Conservation (phyloP, 768 basidiomycete genomes). For the Lactarius vividus region DNA sequence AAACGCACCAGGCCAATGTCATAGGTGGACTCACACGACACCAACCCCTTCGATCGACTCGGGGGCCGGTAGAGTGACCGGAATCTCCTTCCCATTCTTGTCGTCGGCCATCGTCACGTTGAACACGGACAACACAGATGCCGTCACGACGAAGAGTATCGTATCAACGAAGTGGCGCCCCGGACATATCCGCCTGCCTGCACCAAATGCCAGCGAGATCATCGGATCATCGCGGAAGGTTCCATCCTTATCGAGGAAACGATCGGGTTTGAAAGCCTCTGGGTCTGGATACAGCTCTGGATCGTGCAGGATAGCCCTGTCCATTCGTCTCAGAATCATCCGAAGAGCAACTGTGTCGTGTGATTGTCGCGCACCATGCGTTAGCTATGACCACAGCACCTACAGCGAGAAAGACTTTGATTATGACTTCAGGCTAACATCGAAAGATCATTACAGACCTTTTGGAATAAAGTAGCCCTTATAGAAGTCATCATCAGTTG, state of each 20-base stretch:
- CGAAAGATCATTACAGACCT: slow-evolving; percentile 11
- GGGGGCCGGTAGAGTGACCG: not conserved
- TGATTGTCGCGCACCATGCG: slow-evolving; percentile 28
- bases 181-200: slow-evolving; percentile 24
- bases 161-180: slow-evolving; percentile 28
- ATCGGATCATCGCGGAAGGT: not conserved
- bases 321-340: no score
- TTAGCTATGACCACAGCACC: slow-evolving; percentile 24
- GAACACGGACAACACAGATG: slow-evolving; percentile 16
- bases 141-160: slow-evolving; percentile 24
- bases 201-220: slow-evolving; percentile 18
- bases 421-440: not conserved
- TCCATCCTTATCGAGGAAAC: slow-evolving; percentile 25
- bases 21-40: not conserved
- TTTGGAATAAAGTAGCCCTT: slow-evolving; percentile 31
- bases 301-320: slow-evolving; percentile 28
- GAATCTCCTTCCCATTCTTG: not conserved
- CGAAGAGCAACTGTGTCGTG: not conserved
- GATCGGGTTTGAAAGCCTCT: slow-evolving; percentile 32
- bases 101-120: not conserved
- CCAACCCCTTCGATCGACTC: not conserved
- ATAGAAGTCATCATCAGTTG: not conserved
- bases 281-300: slow-evolving; percentile 32
- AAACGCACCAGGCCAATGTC: not conserved
- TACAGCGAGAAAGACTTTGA: not conserved